phyloP scores from a whole-genome alignment of 1,284 basidiomycete species.

The Sphaerobolus stellatus region DNA sequence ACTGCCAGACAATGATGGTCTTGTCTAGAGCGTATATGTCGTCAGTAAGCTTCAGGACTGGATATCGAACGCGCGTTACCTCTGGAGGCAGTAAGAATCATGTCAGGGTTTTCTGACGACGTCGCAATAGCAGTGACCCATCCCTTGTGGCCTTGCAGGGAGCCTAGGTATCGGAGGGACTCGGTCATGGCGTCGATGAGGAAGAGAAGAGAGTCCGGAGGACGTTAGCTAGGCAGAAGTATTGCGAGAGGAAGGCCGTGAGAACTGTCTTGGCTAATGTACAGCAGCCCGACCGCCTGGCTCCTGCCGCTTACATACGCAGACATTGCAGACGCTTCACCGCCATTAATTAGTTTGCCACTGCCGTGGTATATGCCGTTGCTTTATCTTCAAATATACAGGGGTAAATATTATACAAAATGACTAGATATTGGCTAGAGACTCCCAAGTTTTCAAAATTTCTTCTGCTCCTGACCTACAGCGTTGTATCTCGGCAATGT shows the following conservation, averaged over 20 bases:
- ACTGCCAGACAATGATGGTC: constrained; percentile 99
- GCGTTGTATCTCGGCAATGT: too few relatives aligned
- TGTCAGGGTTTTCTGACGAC: constrained; percentile 94
- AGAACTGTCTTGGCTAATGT: constrained; percentile 9
- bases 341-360: too few relatives aligned
- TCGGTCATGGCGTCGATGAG: constrained; percentile 63
- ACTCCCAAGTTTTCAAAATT: too few relatives aligned
- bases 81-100: constrained; percentile 95
- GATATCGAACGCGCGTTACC: constrained; percentile 50
- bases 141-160: constrained; percentile 92
- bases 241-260: constrained; percentile 13
- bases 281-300: constrained; percentile 13
- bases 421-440: too few relatives aligned
- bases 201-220: background rate
- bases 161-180: constrained; percentile 88
- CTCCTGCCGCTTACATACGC: background rate
- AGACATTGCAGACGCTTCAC: too few relatives aligned
- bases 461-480: too few relatives aligned
- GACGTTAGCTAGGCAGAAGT: too few relatives aligned
- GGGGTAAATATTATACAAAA: too few relatives aligned
- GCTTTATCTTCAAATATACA: too few relatives aligned
- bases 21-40: constrained; percentile 69
- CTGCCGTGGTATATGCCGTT: too few relatives aligned
- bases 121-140: constrained; percentile 98
- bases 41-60: constrained; percentile 16